A percentile compares a stretch with the other conserved stretches of the same genome.
These are phyloP conservation scores for Amauroascus niger DNA, from an alignment of 2,329 filamentous ascomycete species.

Conservation along the genomic window DNA sequence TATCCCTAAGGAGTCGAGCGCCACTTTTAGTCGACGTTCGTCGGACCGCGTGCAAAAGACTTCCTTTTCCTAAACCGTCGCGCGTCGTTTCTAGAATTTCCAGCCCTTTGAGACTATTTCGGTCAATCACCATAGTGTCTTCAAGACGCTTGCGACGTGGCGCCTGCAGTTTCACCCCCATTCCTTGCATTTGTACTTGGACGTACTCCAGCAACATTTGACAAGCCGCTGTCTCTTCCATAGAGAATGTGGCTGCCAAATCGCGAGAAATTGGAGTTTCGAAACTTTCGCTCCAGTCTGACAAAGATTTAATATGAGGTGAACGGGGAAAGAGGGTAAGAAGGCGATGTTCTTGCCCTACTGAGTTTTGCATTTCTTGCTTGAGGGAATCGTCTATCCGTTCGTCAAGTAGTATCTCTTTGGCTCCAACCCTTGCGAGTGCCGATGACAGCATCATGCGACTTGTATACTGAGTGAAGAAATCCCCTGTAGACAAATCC, in stretches of 20 bases:
- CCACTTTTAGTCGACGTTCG: constrained; percentile 88
- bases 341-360: constrained; percentile 65
- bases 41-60: constrained; percentile 78
- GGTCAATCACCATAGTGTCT: constrained; percentile 83
- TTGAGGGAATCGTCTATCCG: constrained; percentile 48
- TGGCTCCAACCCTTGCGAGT: constrained; percentile 70
- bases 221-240: constrained; percentile 64
- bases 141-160: constrained; percentile 64
- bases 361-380: constrained; percentile 54
- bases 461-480: constrained; percentile 71
- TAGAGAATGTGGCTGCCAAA: constrained; percentile 49
- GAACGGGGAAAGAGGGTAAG: constrained; percentile 58
- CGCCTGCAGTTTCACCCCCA: constrained; percentile 71
- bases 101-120: constrained; percentile 76
- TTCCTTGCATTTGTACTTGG: constrained; percentile 63
- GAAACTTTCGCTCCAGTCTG: constrained; percentile 65
- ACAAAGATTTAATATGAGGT: constrained; percentile 40
- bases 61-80: constrained; percentile 69
- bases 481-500: constrained; percentile 88
- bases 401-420: constrained; percentile 73
- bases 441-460: constrained; percentile 65
- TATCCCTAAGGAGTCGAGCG: constrained; percentile 69
- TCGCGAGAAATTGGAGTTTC: constrained; percentile 57
- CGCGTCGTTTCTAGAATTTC: constrained; percentile 81
- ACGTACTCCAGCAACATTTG: constrained; percentile 79